Evolutionary conservation across 495 filamentous ascomycete genomes (phyloP).

Genomic region (Podospora tetraspora): DNA sequence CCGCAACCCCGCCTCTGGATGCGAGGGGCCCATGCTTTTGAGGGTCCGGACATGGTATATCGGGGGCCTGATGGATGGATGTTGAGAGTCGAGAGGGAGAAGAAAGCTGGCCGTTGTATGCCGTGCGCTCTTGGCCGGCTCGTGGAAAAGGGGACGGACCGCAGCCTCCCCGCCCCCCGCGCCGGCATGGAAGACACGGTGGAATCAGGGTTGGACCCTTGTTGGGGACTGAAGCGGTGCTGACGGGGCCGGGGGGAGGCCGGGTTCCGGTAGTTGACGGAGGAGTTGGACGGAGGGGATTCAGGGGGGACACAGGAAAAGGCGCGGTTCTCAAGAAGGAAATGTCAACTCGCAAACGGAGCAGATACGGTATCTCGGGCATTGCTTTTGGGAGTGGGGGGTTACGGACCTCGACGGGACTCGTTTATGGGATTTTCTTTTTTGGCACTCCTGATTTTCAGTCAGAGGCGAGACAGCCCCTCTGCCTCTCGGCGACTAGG

Average conservation of each 20-base stretch:
- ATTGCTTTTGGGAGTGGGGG: neutral
- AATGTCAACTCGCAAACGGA: neutral
- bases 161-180: neutral
- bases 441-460: neutral
- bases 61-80: neutral
- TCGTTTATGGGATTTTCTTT: neutral
- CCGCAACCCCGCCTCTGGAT: neutral
- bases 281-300: neutral
- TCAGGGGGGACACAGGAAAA: neutral
- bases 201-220: neutral
- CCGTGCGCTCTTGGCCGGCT: constrained; percentile 1
- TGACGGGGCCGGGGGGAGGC: neutral
- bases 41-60: neutral
- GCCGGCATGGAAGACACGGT: neutral
- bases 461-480: neutral
- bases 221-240: neutral
- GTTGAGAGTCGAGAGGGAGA: neutral
- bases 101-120: neutral
- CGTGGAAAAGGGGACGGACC: constrained; percentile 8
- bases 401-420: neutral
- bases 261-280: neutral
- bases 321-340: neutral
- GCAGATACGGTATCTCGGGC: neutral
- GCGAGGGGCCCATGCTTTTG: neutral
- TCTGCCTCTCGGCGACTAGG: neutral